These are phyloP conservation scores for Carex cristatella DNA, from an alignment of 176 grass and related monocot genomes.

Conservation along the genomic window DNA sequence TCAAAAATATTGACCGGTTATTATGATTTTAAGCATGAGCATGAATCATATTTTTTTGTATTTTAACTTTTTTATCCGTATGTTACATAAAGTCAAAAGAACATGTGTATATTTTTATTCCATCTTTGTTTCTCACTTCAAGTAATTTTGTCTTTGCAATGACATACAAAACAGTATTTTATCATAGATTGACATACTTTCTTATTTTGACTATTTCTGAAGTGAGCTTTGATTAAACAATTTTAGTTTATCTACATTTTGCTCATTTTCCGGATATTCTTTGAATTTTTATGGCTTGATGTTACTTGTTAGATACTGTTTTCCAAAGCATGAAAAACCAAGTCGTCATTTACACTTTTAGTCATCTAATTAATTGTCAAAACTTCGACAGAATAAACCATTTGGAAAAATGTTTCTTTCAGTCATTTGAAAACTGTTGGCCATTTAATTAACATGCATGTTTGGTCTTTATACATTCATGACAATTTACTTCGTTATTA, in stretches of 20 bases:
- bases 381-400: neutral
- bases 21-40: too few species aligned
- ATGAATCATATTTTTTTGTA: too few species aligned
- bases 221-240: too few species aligned
- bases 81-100: too few species aligned
- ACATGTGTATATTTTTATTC: too few species aligned
- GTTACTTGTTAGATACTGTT: neutral
- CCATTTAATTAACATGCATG: too few species aligned
- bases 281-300: neutral
- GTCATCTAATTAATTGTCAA: neutral
- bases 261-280: neutral
- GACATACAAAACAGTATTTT: neutral
- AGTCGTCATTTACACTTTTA: neutral
- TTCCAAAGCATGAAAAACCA: neutral
- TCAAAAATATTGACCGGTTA: too few species aligned
- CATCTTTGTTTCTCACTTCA: neutral
- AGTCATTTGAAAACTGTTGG: too few species aligned
- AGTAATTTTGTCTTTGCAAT: neutral
- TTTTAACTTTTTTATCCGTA: too few species aligned
- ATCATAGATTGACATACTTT: neutral
- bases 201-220: neutral
- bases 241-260: neutral
- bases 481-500: too few species aligned
- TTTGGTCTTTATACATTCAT: too few species aligned
- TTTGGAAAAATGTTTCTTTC: too few species aligned